Base-by-base conservation (phyloP, 441 rosid genomes). In the Theobroma grandiflorum region DNA sequence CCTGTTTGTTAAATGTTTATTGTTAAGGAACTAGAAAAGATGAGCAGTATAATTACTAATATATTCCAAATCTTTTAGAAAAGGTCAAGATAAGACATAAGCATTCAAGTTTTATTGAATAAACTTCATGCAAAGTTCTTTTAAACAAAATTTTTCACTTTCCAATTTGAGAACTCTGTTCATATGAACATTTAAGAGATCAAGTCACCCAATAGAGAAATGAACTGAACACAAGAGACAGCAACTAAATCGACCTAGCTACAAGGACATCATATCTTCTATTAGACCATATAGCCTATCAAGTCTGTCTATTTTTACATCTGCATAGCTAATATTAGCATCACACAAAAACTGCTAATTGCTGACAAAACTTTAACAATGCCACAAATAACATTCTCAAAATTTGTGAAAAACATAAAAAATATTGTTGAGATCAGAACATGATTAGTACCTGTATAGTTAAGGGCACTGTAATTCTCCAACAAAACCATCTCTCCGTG, bases 401-500 rank as follows among this genome's bases (percentile, higher is more conserved):
- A 72, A 35, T 40, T 40, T 42, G 38, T 43, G 50, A 59, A 75
- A 16, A 59, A 74, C 55, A 18, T 42, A 71, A 20, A 9, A 9
- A 18, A 16, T 50, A 6, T 8, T 10, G 5, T 8, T 59, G 6
- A 31, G 45, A 52, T 70, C 55, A 26, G 37, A 67, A 47, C 38
- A 52, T 47, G 47, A 7, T 38, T 71, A 11, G 20, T 82, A 92
- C 94, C 94, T 86, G 92, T 92, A 75, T 88, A 90, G 77, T 92
- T 92, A 62, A 92, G 90, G 58, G 96, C 89, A 65, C 96, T 91
- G 79, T 90, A 92, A 79, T 89, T 91, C 90, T 92, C 92, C 74
- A 91, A 81, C 78, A 91, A 78, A 79, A 92, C 89, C 93, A 91
- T 91, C 81, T 92, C 96, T 50, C 93, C 93, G 12, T 92, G 93